These are phyloP conservation scores for Russula sp. DNA, from an alignment of 768 basidiomycete genomes.

Conservation along the genomic window DNA sequence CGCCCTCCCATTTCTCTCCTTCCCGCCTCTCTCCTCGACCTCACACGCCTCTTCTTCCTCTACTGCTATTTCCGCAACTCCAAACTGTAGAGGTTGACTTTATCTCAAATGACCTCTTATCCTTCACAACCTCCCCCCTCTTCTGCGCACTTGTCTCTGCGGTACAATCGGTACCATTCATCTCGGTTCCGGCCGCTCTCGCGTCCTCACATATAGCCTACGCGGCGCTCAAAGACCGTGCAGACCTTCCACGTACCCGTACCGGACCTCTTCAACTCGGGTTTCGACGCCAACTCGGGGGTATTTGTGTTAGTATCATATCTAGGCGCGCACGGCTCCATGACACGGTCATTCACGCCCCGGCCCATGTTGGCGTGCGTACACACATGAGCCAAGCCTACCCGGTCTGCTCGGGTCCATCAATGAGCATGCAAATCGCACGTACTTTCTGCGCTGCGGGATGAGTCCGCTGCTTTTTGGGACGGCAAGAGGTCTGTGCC, in stretches of 20 bases:
- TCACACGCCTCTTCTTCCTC: too few species aligned
- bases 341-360: slow-evolving; percentile 87
- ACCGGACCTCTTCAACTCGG: slow-evolving; percentile 84
- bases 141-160: slow-evolving; percentile 52
- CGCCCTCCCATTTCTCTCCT: too few species aligned
- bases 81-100: too few species aligned
- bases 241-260: slow-evolving; percentile 53
- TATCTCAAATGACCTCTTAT: slow-evolving; percentile 93
- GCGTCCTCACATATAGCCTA: slow-evolving; percentile 81
- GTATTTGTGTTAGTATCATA: slow-evolving; percentile 81
- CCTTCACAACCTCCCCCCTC: slow-evolving; percentile 53
- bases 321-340: slow-evolving; percentile 60
- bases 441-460: slow-evolving; percentile 37
- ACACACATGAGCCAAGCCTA: slow-evolving; percentile 26
- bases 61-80: too few species aligned
- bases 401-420: slow-evolving; percentile 51
- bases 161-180: slow-evolving; percentile 40
- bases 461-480: slow-evolving; percentile 60
- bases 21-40: too few species aligned
- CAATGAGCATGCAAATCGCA: slow-evolving; percentile 57
- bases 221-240: slow-evolving; percentile 57
- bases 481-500: slow-evolving; percentile 56
- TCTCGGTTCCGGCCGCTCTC: slow-evolving; percentile 86
- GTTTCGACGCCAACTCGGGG: slow-evolving; percentile 87
- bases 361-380: slow-evolving; percentile 86